Evolutionary conservation across 768 basidiomycete genomes (phyloP), one percentile per base, ranked within the genome.

Genomic region (Gloeophyllum trabeum): DNA sequence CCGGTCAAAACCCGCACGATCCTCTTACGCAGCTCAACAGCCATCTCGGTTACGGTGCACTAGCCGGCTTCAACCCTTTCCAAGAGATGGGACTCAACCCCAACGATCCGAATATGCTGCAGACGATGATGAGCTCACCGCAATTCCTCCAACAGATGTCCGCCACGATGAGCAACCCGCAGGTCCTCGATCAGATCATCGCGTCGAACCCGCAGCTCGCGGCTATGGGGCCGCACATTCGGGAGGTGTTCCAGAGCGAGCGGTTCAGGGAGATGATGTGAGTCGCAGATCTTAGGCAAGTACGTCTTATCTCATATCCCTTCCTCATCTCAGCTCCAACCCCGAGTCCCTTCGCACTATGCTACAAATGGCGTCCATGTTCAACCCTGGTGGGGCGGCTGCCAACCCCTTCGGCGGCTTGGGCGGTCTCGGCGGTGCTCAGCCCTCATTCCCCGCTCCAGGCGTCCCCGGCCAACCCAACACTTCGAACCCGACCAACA

Each of bases 91-190:
- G 93, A 1, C 39, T 94, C 35, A 99, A 99, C 55, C 69, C 75
- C 3, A 88, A 87, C 51, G 94, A 97, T 57, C 93, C 93, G 0
- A 96, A 97, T 58, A 87, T 94, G 78, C 66, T 93, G 60, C 81
- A 90, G 56, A 67, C 67, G 22, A 81, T 97, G 84, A 73, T 96
- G 70, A 78, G 83, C 53, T 81, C 76, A 14, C 87, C 87, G 1
- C 71, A 87, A 48, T 91, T 93, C 51, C 59, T 92, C 30, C 76
- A 86, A 47, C 86, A 92, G 61, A 94, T 99, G 86, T 76, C 81
- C 5, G 56, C 67, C 12, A 72, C 91, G 61, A 82, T 98, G 77
- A 76, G 79, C 5, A 84, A 93, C 52, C 93, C 94, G 0, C 79
- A 76, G n/a, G 66, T 97, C 38, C 62, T 97, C 40, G 93, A 98